These are phyloP conservation scores for Kwoniella dendrophila DNA, from an alignment of 768 basidiomycete species.

Conservation along the genomic window DNA sequence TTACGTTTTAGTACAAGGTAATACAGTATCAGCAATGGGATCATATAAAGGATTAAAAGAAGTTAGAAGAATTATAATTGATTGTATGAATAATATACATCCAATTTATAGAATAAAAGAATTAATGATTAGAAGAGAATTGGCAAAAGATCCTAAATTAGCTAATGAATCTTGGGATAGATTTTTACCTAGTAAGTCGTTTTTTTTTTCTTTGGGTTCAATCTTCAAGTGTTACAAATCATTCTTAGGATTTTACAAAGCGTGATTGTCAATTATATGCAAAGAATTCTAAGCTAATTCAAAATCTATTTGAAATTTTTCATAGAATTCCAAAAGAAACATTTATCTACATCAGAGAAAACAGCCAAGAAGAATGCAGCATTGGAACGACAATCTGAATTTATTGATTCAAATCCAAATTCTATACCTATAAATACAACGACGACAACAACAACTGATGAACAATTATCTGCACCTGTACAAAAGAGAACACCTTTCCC, in stretches of 20 bases:
- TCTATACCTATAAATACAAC: slow-evolving; percentile 10
- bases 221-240: too few relatives aligned
- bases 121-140: slow-evolving; percentile 95
- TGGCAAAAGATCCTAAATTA: slow-evolving; percentile 96
- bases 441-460: not conserved
- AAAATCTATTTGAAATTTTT: not conserved
- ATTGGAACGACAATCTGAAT: slow-evolving; percentile 65
- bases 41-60: slow-evolving; percentile 93
- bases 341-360: slow-evolving; percentile 92
- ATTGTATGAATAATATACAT: slow-evolving; percentile 99
- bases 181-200: slow-evolving; percentile 71
- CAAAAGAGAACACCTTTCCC: slow-evolving; percentile 54
- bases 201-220: not conserved
- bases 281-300: not conserved
- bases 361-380: slow-evolving; percentile 84
- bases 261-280: not conserved
- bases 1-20: slow-evolving; percentile 97
- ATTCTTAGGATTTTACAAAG: too few relatives aligned
- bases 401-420: slow-evolving; percentile 61
- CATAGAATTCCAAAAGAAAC: slow-evolving; percentile 79
- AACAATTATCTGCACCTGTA: not conserved
- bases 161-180: slow-evolving; percentile 94
- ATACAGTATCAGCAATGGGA: slow-evolving; percentile 97
- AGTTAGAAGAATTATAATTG: slow-evolving; percentile 90
- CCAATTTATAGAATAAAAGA: slow-evolving; percentile 99